Evolutionary conservation across 768 basidiomycete genomes (phyloP), one percentile per base, ranked within the genome.

Genomic region (Megacollybia marginata): DNA sequence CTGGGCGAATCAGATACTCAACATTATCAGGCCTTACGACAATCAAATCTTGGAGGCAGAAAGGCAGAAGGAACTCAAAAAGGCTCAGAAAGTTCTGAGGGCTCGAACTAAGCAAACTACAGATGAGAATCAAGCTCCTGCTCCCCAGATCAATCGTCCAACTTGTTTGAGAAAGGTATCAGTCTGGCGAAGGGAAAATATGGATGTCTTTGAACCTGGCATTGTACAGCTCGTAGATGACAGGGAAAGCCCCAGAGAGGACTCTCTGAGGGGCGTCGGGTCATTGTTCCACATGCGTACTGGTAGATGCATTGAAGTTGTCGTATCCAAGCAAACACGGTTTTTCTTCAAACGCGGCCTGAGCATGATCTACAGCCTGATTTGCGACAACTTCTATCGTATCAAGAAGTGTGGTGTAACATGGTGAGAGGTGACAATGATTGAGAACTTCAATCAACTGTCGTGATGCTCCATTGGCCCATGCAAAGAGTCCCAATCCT

Each of bases 141-240:
- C 3, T 3, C 15, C 38, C 3, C 38, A 18, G 8, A 13, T 18
- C 8, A 8, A 18, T 15, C 18, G 38, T 3, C 38, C 13, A 40
- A 40, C 38, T 18, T 5, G 38, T 40, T 40, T 8, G 8, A 40
- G 38, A 40, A 40, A 13, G 8, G 3, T 8, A 18, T 5, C 38
- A 5, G 13, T 8, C 15, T 15, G 18, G 23, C 23, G 23, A 6
- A 28, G 4, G 6, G 23, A 28, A 28, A 3, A 28, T 28, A 28
- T 28, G 6, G 23, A 28, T 28, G 23, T 19, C 28, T 9, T 23
- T 2, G 10, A 33, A 31, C 6, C 35, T 32, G 33, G 15, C 28
- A 42, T 55, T 51, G 13, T 31, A 32, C n/a, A 60, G 44, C 10
- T 35, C 46, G 33, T 59, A 59, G 4, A 58, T 28, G n/a, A 56